Base-by-base conservation (phyloP, 2,329 filamentous ascomycete genomes). In the Claviceps monticola region DNA sequence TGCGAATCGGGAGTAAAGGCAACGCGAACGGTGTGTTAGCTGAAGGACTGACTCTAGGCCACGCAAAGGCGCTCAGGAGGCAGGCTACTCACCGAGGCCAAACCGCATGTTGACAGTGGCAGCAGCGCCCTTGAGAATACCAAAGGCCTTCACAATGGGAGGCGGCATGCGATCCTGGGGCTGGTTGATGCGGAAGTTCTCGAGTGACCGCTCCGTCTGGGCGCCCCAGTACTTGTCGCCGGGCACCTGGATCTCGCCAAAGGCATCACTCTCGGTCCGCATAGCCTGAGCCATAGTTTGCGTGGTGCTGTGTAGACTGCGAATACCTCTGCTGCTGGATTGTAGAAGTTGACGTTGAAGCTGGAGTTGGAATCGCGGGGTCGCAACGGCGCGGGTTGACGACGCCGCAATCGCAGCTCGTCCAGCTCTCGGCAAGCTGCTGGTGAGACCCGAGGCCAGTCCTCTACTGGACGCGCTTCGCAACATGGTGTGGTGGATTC, bases 181-280 rank as follows among this genome's bases (percentile, higher is more conserved):
- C 78, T 97, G 93, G 74, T 97, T 97, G 82, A 98, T 97, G 70
- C 85, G 86, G 79, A 98, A 98, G 78, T 98, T 98, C 71, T 86
- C 84, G 68, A 97, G 80, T 50, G 91, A 97, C 60, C 91, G 84
- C 79, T 96, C 86, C 51, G 91, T 96, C 78, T 96, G 91, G 55
- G 91, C 91, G 66, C 93, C 93, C 91, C 93, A 98, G 79, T 98
- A 98, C 76, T 86, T 91, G 80, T 95, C 88, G 58, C 79, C 78
- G 43, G 86, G 79, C 61, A 97, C 90, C 75, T 95, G 82, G 69
- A 98, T 81, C 75, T 95, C 89, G 72, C 93, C 93, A 76, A 97
- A 97, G 71, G 93, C 93, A 76, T 98, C 93, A 71, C 82, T 93
- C 74, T 98, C 93, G 64, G 84, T 88, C 71, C 93, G 82, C 58